A percentile compares a stretch with the other conserved stretches of the same genome.
These are phyloP conservation scores for Suillus spraguei DNA, from an alignment of 768 basidiomycete genomes.

Conservation along the genomic window DNA sequence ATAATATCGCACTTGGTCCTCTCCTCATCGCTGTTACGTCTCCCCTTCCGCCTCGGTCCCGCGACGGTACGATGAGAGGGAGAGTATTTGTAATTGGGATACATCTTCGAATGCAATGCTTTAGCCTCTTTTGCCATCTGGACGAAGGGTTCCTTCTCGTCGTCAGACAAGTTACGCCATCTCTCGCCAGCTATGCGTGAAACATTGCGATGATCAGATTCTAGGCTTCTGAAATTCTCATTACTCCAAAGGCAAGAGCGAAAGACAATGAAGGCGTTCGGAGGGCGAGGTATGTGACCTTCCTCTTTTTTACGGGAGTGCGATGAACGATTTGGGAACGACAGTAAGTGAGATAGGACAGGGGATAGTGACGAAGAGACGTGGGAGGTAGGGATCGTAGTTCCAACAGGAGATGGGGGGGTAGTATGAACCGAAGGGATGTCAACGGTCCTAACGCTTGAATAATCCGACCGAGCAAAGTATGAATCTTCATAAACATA, in stretches of 20 bases:
- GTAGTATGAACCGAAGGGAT: constrained; percentile 12
- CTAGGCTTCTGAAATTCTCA: constrained; percentile 49
- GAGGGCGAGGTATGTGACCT: constrained; percentile 71
- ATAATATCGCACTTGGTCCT: constrained; percentile 41
- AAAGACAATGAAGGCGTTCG: constrained; percentile 87
- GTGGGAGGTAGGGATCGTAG: constrained; percentile 15
- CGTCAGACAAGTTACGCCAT: constrained; percentile 60
- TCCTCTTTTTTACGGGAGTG: constrained; percentile 43
- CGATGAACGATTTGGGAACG: constrained; percentile 36
- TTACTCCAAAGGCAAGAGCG: constrained; percentile 67
- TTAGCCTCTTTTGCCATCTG: constrained; percentile 50
- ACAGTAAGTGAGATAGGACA: constrained; percentile 27
- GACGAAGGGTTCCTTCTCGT: constrained; percentile 50
- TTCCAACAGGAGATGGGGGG: constrained; percentile 23
- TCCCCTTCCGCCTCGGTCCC: constrained; percentile 38
- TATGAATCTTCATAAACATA: constrained; percentile 28
- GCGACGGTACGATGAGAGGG: constrained; percentile 36
- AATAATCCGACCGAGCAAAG: constrained; percentile 27
- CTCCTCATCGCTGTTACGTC: constrained; percentile 35
- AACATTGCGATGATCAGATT: constrained; percentile 73
- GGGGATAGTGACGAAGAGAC: constrained; percentile 20
- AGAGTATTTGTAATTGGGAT: constrained; percentile 67
- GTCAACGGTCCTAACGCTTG: constrained; percentile 19
- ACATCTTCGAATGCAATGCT: constrained; percentile 45
- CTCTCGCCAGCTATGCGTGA: constrained; percentile 67